phyloP scores from a whole-genome alignment of 2,329 filamentous ascomycete species.

The Canariomyces notabilis region DNA sequence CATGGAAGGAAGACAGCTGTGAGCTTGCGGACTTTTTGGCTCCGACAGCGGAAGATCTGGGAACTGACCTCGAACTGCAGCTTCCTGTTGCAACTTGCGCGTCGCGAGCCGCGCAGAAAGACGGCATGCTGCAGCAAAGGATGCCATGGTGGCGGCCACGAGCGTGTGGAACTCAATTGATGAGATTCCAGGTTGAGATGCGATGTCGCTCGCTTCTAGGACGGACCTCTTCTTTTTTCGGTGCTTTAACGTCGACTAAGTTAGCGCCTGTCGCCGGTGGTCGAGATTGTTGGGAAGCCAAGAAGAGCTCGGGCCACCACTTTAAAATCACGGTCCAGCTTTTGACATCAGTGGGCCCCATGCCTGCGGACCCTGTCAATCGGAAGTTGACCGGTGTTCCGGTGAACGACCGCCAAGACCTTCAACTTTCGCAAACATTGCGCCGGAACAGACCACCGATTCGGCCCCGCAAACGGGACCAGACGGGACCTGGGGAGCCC shows the following conservation, averaged over 20 bases:
- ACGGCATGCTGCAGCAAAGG: slow-evolving; percentile 59
- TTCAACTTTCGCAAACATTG: slow-evolving; percentile 11
- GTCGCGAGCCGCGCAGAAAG: slow-evolving; percentile 56
- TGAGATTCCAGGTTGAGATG: slow-evolving; percentile 4
- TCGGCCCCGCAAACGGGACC: slow-evolving; percentile 10
- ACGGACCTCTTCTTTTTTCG: slow-evolving; percentile 2
- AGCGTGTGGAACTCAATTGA: slow-evolving; percentile 15
- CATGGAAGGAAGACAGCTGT: background rate
- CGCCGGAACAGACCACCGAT: slow-evolving; percentile 12
- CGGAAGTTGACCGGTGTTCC: background rate
- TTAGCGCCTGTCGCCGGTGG: no score
- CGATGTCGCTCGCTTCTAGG: no score
- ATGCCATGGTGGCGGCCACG: slow-evolving; percentile 52
- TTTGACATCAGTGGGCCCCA: no score
- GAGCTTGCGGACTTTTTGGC: slow-evolving; percentile 8
- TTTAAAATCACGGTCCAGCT: slow-evolving; percentile 7
- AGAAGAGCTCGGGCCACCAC: slow-evolving; percentile 7
- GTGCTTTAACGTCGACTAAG: no score
- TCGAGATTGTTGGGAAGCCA: slow-evolving; percentile 1
- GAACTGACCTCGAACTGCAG: slow-evolving; percentile 50
- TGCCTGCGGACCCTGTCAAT: no score
- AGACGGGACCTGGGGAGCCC: no score
- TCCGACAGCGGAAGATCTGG: background rate
- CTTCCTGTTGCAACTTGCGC: slow-evolving; percentile 50
- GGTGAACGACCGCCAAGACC: slow-evolving; percentile 5